Percentiles rank a stretch among this genome's conserved stretches.
Evolutionary conservation across 169 alveolate species (phyloP).

Genomic region (Plasmodium chabaudi): DNA sequence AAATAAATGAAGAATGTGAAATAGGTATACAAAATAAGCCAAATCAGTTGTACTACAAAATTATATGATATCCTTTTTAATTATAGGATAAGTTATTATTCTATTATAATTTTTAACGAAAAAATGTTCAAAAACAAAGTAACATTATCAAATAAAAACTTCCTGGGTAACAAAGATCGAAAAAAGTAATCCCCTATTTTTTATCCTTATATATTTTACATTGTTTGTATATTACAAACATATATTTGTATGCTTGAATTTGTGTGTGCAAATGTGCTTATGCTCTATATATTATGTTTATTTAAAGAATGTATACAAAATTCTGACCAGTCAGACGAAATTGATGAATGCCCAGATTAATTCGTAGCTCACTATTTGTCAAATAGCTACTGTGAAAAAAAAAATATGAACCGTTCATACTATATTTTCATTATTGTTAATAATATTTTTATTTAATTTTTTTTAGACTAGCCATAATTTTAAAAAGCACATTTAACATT

Average conservation of each 20-base stretch:
- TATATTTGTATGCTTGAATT: background rate
- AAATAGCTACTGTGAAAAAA: background rate
- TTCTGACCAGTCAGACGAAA: too few species aligned
- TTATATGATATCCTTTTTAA: too few species aligned
- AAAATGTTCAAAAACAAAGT: conserved; percentile 61
- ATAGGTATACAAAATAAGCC: background rate
- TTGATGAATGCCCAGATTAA: too few species aligned
- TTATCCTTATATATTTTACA: too few species aligned
- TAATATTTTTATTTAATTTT: conserved; percentile 8
- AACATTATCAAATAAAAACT: conserved; percentile 39
- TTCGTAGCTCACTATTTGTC: too few species aligned
- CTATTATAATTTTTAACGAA: background rate
- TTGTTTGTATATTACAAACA: background rate
- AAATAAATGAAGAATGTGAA: background rate
- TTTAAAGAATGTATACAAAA: background rate
- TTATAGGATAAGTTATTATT: background rate
- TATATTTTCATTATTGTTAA: background rate
- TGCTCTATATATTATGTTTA: background rate
- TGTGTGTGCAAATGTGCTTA: background rate
- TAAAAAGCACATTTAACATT: conserved; percentile 42
- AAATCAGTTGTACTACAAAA: too few species aligned
- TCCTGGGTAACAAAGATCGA: conserved; percentile 71
- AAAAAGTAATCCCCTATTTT: conserved; percentile 41
- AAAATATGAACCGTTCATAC: background rate
- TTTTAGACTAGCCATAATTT: conserved; percentile 21